Evolutionary conservation across 116 monocot species (phyloP), one percentile per base, ranked within the genome.

Genomic region (Phalaenopsis hybrid): DNA sequence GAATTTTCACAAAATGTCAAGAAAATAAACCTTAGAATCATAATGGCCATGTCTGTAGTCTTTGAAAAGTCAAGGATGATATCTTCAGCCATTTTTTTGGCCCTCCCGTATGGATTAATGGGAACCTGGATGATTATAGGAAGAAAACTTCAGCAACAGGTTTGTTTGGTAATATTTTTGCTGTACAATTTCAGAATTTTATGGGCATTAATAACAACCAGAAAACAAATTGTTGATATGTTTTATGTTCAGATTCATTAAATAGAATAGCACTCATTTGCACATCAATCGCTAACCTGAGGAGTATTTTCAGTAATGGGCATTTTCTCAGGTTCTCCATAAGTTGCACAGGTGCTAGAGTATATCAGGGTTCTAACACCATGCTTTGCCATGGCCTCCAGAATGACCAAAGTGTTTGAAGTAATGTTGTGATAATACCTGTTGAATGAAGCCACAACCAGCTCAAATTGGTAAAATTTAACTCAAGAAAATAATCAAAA

Each of bases 341-440:
- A 98, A 21, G 98, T 95, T 23, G 98, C 98, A 86, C 98, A 98
- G 57, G 98, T 98, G 81, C 98, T 98, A 5, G 95, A 98, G 81
- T 98, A 98, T 44, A 98, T 98, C 70, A 98, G 84, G n/a, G 88
- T 95, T 83, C 88, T 98, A 78, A 98, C 93, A 79, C 84, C 77
- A 73, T 98, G 81, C 74, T 76, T 77, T 74, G 93, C 88, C 93
- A 95, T 95, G 68, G 98, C 88, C 75, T 98, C 98, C 55, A 98
- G 80, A 79, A 98, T 88, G 51, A 88, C 80, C 81, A 98, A 87
- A 77, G 96, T 96, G 77, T 96, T 96, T 81, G 94, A 79, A n/a
- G 96, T 96, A 70, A 96, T 96, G 75, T 96, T 96, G 78, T 92
- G 96, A 83, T 96, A 98, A 81, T 97, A 97, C 84, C 97, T 97